Evolutionary conservation across 208 protist genomes (phyloP).

Genomic region (Angomonas ambiguus): DNA sequence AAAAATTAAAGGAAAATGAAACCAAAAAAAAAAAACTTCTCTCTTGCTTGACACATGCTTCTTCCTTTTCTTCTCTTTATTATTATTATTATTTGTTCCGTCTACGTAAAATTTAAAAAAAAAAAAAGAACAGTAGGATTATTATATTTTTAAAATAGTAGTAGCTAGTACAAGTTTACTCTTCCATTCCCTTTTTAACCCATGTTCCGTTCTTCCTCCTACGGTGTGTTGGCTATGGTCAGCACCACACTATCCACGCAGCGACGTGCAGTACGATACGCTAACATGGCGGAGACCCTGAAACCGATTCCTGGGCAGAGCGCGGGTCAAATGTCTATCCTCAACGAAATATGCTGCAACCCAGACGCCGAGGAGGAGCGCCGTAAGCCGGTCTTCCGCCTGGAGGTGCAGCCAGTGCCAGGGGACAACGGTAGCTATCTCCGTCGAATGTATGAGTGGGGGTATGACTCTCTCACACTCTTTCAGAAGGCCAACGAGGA

Average conservation of each 20-base stretch:
- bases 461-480: conserved; percentile 83
- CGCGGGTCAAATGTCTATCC: conserved; percentile 79
- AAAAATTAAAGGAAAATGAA: too few relatives aligned
- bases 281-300: conserved; percentile 77
- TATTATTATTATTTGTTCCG: not conserved
- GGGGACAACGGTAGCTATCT: conserved; percentile 33
- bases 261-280: conserved; percentile 64
- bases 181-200: not conserved
- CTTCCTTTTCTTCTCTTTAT: not conserved
- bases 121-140: not conserved
- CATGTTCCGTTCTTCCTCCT: not conserved
- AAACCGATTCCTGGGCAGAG: conserved; percentile 64
- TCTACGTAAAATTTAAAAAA: not conserved
- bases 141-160: not conserved
- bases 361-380: conserved; percentile 83
- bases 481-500: conserved; percentile 87
- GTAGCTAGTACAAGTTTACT: not conserved
- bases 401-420: conserved; percentile 44
- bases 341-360: conserved; percentile 86
- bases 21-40: not conserved
- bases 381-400: conserved; percentile 72
- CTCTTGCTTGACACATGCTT: not conserved
- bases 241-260: conserved; percentile 8
- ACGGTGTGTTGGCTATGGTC: not conserved
- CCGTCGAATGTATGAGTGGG: conserved; percentile 79